A percentile compares a stretch with the other conserved stretches of the same genome.
Evolutionary conservation across 2,329 filamentous ascomycete species (phyloP).

Genomic region (Verticillium zaregamsianum): DNA sequence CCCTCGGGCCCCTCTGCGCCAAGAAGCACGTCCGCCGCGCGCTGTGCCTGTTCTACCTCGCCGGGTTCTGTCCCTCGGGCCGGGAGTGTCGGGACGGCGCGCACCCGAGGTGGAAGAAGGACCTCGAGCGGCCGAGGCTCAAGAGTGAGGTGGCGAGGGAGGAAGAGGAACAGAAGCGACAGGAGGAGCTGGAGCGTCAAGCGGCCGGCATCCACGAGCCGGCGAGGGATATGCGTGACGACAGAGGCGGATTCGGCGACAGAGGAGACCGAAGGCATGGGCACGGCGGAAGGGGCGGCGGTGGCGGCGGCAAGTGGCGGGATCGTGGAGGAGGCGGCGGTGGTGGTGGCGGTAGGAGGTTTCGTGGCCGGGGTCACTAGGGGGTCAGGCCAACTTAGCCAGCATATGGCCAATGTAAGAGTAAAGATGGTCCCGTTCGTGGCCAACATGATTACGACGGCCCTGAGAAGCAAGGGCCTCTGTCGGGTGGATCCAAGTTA

Average conservation of each 20-base stretch:
- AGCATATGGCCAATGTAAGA: too few species aligned
- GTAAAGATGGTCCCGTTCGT: too few species aligned
- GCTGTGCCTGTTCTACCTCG: constrained; percentile 81
- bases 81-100: constrained; percentile 71
- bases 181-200: constrained; percentile 37
- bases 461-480: not conserved
- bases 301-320: constrained; percentile 32
- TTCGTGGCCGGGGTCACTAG: constrained; percentile 22
- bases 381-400: constrained; percentile 3
- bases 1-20: constrained; percentile 78
- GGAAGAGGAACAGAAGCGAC: constrained; percentile 36
- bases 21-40: constrained; percentile 84
- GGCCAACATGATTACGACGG: not conserved
- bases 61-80: constrained; percentile 89
- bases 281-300: constrained; percentile 17
- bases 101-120: constrained; percentile 76
- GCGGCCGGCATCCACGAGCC: constrained; percentile 22
- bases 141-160: constrained; percentile 55
- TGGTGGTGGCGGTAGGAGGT: constrained; percentile 22
- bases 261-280: constrained; percentile 21
- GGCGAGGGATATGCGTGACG: constrained; percentile 32
- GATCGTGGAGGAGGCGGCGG: constrained; percentile 20
- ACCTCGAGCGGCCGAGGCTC: constrained; percentile 70
- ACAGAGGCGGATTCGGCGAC: constrained; percentile 10
- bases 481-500: not conserved